Conservation (phyloP, 2,329 filamentous ascomycete genomes). For the Hymenoscyphus repandus region DNA sequence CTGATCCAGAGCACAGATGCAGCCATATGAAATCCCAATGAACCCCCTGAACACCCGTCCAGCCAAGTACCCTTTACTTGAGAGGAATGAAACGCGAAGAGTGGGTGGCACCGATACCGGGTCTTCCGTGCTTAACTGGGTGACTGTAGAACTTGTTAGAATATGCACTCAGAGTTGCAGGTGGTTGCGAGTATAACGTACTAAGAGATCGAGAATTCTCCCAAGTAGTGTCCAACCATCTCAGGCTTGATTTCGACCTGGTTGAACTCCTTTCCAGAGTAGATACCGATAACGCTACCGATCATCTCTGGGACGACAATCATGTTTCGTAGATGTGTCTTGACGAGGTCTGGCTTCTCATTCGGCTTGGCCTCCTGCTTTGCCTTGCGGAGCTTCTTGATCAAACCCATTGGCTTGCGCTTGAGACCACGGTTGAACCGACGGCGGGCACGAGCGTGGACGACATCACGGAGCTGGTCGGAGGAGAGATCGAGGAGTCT, state of each 20-base stretch:
- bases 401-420: conserved; percentile 99
- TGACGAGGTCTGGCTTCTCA: conserved; percentile 99
- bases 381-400: conserved; percentile 99
- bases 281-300: conserved; percentile 95
- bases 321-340: conserved; percentile 99
- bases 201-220: conserved; percentile 99
- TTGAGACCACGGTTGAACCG: conserved; percentile 99
- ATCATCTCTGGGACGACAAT: conserved; percentile 99
- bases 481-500: conserved; percentile 98
- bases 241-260: conserved; percentile 99
- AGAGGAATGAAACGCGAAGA: conserved; percentile 99
- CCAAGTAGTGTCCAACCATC: conserved; percentile 99
- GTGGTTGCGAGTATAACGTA: conserved; percentile 49
- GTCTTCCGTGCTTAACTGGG: conserved; percentile 99
- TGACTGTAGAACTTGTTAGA: conserved; percentile 65
- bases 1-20: conserved; percentile 10
- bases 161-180: background rate
- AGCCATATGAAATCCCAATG: conserved; percentile 17
- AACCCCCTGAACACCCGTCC: conserved; percentile 22
- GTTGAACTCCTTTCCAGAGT: conserved; percentile 99
- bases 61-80: conserved; percentile 62
- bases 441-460: conserved; percentile 96
- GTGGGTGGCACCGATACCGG: conserved; percentile 99
- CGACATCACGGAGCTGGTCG: conserved; percentile 98
- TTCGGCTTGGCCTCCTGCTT: conserved; percentile 99